Base-by-base conservation (phyloP, 2,329 filamentous ascomycete genomes). In the Saccharata proteae region DNA sequence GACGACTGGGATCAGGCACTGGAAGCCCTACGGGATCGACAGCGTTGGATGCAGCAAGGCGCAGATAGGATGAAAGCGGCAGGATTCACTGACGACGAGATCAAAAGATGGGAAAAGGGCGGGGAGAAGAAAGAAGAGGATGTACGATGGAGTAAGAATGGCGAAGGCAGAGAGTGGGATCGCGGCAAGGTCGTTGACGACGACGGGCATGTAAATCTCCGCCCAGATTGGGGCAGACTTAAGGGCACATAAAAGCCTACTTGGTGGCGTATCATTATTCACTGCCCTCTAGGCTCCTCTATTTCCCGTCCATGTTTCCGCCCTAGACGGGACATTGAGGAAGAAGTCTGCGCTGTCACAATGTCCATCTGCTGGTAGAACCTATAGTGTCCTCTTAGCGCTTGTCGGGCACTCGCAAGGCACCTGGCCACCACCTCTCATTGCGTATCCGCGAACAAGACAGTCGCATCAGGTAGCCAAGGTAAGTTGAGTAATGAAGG, bases 1-100 rank as follows among this genome's bases (percentile, higher is more conserved):
- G 74, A 77, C 38, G 74, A 82, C 37, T 93, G 84, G 85, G 80
- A 82, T 26, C 72, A 82, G 43, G 75, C 80, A 1, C 62, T 90
- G 1, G 84, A 93, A 54, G 75, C 77, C 4, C 65, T 83, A 34
- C 71, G 79, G 22, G 84, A 93, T 49, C 74, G 83, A n/a, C 72
- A 82, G 42, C 77, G 76, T 41, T 85, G 80, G 73, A 76, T 74
- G 45, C 67, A 76, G 40, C 73, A 77, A 42, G 82, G 84, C 17
- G 80, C 80, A 5, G 77, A 85, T 31, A 64, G 85, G 36, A 58
- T 94, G 37, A 74, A 74, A 19, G 72, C 71, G 14, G 84, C 82
- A 0, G 86, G 85, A 0, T 92, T 93, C 47, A 74, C 71, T 2
- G 80, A 85, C 11, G 71, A 74, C 4, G 72, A 85, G 45, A 72